Base-by-base conservation (phyloP, 345 rosid genomes). In the Syzygium aqueum region DNA sequence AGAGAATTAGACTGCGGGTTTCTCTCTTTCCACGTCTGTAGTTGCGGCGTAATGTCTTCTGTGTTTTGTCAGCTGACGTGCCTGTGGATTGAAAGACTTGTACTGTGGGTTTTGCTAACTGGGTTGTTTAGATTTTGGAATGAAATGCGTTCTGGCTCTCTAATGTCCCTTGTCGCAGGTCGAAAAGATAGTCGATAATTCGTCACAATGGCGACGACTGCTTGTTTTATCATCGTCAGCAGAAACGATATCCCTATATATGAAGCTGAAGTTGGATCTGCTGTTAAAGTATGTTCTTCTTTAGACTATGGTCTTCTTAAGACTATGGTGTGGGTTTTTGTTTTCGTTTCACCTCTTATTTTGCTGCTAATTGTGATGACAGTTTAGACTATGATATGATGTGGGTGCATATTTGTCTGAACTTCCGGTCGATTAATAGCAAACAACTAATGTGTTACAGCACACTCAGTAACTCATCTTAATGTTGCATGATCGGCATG, bases 181-280 rank as follows among this genome's bases (percentile, higher is more conserved):
- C 2, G 14, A 37, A 27, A 67, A 87, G 85, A 17, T 65, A 49
- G 37, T 9, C 16, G 2, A 27, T 27, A 84, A 37, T 56, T 65
- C 3, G 43, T 7, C n/a, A 25, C 85, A 53, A 97, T 97, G 99
- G 95, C 99, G 28, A 94, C 90, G 19, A 96, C 99, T 7, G 98
- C 99, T 40, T 96, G 97, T 87, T 97, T 97, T 85, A 94, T 96
- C 85, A 95, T 97, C 1, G 98, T 97, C 73, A 97, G 96, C 90
- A 86, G 97, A 90, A 95, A 97, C 57, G 98, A 97, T 87, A 96
- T 96, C 88, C 99, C 99, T 13, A 95, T 97, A 85, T 97, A 96
- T 85, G 99, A 97, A 94, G 98, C 99, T 87, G 98, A 97, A 94
- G 95, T 96, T 87, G 99, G 99, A 83, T 94, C 99, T 87, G 94